phyloP scores from a whole-genome alignment of 768 basidiomycete genomes.

The Epithele typhae region DNA sequence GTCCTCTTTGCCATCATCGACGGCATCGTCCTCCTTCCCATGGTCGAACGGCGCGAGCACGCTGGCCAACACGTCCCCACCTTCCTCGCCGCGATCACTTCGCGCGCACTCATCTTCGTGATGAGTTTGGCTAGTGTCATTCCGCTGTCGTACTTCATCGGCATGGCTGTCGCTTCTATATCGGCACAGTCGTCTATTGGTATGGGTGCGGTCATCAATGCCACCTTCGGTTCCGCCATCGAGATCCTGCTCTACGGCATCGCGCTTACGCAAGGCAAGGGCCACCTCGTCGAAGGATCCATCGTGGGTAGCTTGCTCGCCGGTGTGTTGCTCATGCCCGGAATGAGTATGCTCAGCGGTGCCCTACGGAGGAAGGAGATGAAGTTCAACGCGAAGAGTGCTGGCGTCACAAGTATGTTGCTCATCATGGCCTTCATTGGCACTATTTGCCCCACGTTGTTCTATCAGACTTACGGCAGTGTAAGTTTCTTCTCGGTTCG shows the following conservation, averaged over 20 bases:
- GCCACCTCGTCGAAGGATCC: conserved; percentile 92
- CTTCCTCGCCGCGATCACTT: conserved; percentile 65
- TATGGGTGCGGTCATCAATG: conserved; percentile 99
- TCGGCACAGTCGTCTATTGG: conserved; percentile 98
- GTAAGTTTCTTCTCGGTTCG: conserved; percentile 47
- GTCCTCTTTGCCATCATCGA: conserved; percentile 97
- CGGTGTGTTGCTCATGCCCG: conserved; percentile 96
- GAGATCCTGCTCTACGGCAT: conserved; percentile 93
- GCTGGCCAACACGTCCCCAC: conserved; percentile 55
- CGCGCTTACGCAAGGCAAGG: conserved; percentile 87
- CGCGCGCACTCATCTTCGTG: conserved; percentile 76
- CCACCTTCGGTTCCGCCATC: conserved; percentile 97
- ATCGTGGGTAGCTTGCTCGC: conserved; percentile 95
- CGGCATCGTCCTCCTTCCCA: conserved; percentile 73
- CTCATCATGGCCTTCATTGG: conserved; percentile 99
- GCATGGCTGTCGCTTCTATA: conserved; percentile 99
- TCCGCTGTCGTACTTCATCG: conserved; percentile 97
- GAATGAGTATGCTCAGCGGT: conserved; percentile 90
- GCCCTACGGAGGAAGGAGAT: conserved; percentile 91
- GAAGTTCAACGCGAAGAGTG: conserved; percentile 98
- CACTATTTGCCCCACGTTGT: conserved; percentile 89
- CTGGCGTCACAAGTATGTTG: conserved; percentile 99
- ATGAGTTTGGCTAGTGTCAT: conserved; percentile 88
- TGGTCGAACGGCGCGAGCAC: conserved; percentile 57
- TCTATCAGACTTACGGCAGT: conserved; percentile 97